Percentiles rank a stretch among this genome's conserved stretches.
phyloP scores from a whole-genome alignment of 495 filamentous ascomycete species.

The Hyaloscypha hepaticicola region DNA sequence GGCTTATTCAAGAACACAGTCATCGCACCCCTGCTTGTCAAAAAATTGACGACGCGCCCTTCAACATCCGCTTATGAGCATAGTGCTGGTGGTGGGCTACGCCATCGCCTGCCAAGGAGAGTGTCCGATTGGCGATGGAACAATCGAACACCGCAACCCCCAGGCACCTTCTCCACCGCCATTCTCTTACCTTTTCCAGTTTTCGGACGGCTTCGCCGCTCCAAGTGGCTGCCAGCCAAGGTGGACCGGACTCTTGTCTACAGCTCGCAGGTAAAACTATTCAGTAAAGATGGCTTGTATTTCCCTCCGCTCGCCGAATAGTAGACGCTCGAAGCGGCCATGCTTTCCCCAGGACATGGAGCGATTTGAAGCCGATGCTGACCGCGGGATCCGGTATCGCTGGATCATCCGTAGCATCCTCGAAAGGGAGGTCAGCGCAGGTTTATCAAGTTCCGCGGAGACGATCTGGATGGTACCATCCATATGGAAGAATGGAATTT shows the following conservation, averaged over 20 bases:
- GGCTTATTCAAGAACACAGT: slow-evolving; percentile 7
- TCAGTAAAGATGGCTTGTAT: background rate
- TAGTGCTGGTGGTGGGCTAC: background rate
- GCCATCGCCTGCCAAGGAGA: background rate
- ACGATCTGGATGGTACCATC: too few species aligned
- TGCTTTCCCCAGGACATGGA: background rate
- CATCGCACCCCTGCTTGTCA: slow-evolving; percentile 22
- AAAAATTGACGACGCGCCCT: slow-evolving; percentile 28
- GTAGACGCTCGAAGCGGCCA: background rate
- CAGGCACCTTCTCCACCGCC: background rate
- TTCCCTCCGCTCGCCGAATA: background rate
- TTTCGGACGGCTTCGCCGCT: background rate
- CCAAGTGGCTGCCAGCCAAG: background rate
- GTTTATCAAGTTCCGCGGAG: background rate
- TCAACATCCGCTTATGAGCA: slow-evolving; percentile 13
- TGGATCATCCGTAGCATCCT: background rate
- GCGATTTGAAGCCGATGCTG: slow-evolving; percentile 1
- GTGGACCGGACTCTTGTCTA: background rate
- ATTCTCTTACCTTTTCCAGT: background rate
- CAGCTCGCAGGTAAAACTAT: too few species aligned
- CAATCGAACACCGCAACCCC: background rate
- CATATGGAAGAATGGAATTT: too few species aligned
- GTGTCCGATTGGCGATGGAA: slow-evolving; percentile 22
- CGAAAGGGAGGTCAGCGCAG: background rate
- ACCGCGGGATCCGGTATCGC: background rate